Conservation (phyloP, 768 basidiomycete genomes). For the Mycena capillaripes region DNA sequence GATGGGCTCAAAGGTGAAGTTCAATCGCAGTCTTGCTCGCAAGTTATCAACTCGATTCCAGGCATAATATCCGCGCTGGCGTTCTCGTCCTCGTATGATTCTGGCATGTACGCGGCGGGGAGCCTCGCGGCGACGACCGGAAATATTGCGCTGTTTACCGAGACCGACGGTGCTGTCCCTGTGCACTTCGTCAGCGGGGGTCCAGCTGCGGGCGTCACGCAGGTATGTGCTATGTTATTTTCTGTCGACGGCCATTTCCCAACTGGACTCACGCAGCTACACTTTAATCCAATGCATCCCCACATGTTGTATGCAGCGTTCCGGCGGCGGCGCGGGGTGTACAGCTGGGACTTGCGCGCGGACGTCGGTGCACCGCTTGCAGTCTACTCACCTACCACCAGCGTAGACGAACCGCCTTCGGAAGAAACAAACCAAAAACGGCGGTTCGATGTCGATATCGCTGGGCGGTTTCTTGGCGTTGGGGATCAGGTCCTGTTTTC, state of each 20-base stretch:
- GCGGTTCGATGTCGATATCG: constrained; percentile 81
- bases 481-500: constrained; percentile 73
- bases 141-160: constrained; percentile 79
- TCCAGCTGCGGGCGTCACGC: constrained; percentile 63
- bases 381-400: constrained; percentile 45
- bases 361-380: constrained; percentile 60
- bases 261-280: constrained; percentile 58
- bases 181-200: constrained; percentile 77
- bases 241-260: neutral
- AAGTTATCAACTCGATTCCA: constrained; percentile 40
- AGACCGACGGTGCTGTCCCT: constrained; percentile 66
- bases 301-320: constrained; percentile 86
- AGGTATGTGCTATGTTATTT: constrained; percentile 51
- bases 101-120: constrained; percentile 85
- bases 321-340: constrained; percentile 72
- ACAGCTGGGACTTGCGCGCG: constrained; percentile 85
- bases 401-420: constrained; percentile 20
- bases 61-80: constrained; percentile 91
- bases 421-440: constrained; percentile 79
- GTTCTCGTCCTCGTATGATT: constrained; percentile 75
- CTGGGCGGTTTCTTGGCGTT: constrained; percentile 72
- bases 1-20: constrained; percentile 87
- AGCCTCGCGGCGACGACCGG: constrained; percentile 68
- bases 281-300: constrained; percentile 82
- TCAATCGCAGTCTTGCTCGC: too few species aligned